These are phyloP conservation scores for Scortechinia acanthostroma DNA, from an alignment of 2,329 filamentous ascomycete genomes.

Conservation along the genomic window DNA sequence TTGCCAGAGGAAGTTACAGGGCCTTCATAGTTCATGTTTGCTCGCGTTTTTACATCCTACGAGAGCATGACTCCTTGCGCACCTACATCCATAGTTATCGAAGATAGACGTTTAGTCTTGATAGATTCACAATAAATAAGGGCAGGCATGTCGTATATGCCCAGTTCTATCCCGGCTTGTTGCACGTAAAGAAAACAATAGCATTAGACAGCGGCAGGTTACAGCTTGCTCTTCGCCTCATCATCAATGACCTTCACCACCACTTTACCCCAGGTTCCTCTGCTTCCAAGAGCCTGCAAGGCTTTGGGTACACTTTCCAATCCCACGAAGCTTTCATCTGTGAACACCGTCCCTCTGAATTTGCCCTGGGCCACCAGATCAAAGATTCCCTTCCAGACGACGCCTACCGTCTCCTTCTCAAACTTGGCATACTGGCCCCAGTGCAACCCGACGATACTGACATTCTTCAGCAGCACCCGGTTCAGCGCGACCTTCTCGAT, in stretches of 20 bases:
- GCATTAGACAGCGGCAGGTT: too few relatives aligned
- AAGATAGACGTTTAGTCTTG: neutral
- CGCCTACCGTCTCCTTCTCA: conserved; percentile 62
- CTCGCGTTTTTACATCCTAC: neutral
- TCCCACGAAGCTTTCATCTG: conserved; percentile 74
- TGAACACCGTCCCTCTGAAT: conserved; percentile 76
- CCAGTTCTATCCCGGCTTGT: too few relatives aligned
- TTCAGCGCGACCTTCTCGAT: conserved; percentile 94
- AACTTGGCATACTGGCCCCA: conserved; percentile 79
- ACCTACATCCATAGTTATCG: neutral
- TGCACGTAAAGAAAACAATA: too few relatives aligned
- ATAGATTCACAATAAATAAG: neutral
- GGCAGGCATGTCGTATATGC: too few relatives aligned
- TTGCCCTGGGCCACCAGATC: conserved; percentile 71
- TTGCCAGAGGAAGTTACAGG: neutral
- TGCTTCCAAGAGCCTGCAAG: conserved; percentile 67
- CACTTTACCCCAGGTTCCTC: conserved; percentile 93
- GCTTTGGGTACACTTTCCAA: conserved; percentile 74
- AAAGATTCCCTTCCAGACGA: conserved; percentile 79
- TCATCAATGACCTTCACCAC: conserved; percentile 77
- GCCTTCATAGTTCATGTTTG: neutral
- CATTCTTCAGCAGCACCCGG: conserved; percentile 87
- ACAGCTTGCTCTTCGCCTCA: conserved; percentile 44
- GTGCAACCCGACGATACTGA: conserved; percentile 79
- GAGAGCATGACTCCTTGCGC: neutral